Conservation (phyloP, 23 red algal genomes). For the Gracilaria domingensis region DNA sequence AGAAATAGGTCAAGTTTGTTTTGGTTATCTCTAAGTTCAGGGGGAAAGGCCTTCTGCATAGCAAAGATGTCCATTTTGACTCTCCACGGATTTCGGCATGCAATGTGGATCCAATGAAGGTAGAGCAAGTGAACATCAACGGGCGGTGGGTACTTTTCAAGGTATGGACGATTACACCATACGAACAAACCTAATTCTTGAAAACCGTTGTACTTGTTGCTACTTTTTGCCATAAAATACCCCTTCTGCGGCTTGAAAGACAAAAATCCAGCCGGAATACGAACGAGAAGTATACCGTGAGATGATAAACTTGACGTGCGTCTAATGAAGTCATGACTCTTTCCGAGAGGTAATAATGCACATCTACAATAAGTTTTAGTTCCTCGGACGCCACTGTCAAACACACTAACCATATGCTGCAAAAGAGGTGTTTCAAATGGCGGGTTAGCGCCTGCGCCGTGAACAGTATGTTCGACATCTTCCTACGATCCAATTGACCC, state of each 20-base stretch:
- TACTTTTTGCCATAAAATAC: not conserved
- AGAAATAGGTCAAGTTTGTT: not conserved
- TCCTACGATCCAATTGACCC: not conserved
- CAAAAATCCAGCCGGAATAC: not conserved
- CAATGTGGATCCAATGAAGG: slow-evolving; percentile 7
- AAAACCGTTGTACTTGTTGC: not conserved
- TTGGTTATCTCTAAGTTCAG: not conserved
- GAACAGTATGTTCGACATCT: not conserved
- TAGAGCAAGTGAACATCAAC: slow-evolving; percentile 12
- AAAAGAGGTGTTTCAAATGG: not conserved
- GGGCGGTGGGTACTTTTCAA: slow-evolving; percentile 14
- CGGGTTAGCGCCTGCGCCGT: slow-evolving; percentile 24
- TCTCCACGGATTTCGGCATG: slow-evolving; percentile 1
- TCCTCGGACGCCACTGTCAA: slow-evolving; percentile 19
- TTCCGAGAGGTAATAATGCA: slow-evolving; percentile 3
- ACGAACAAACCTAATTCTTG: slow-evolving; percentile 17
- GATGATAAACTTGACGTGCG: slow-evolving; percentile 1
- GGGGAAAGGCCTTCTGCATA: not conserved
- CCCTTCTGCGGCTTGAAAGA: slow-evolving; percentile 1
- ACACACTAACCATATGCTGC: not conserved
- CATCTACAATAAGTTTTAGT: slow-evolving; percentile 17
- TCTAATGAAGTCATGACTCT: not conserved
- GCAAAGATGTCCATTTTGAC: not conserved
- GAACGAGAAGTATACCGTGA: slow-evolving; percentile 3
- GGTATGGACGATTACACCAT: slow-evolving; percentile 21